Base-by-base conservation (phyloP, 352 stramenopile species). In the Thraustochytrium striatum region DNA sequence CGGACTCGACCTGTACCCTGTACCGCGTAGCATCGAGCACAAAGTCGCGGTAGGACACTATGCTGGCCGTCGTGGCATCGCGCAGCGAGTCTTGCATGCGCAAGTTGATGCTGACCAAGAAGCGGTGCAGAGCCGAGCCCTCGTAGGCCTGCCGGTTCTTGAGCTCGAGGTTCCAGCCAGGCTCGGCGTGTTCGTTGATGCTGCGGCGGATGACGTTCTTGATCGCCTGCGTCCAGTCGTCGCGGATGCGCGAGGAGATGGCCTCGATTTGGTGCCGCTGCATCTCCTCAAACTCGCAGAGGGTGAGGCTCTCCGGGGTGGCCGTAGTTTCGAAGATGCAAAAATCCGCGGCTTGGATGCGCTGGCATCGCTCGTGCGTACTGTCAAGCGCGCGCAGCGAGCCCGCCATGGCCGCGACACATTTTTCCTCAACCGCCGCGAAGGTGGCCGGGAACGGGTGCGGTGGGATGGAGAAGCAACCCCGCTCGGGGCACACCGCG, bases 111-210 rank as follows among this genome's bases (percentile, higher is more conserved):
- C 79, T 78, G 13, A 32, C 53, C 30, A 91, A 81, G 68, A 91
- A 87, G 33, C 85, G 69, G 3, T 72, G 58, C 13, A 91, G 82
- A 72, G 91, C 90, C 58, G 61, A 85, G 57, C 87, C 87, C 21
- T 82, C 70, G 57, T 91, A 91, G n/a, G 88, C 84, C 57, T 89
- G 84, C 21, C 83, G 72, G 72, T 84, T 88, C 21, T 44, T 78
- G 80, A 91, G 85, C 19, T 90, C 82, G 0, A 91, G 68, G 84
- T 91, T 90, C 79, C 88, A 91, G 79, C 65, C 25, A 16, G 16
- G 47, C 65, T 81, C 88, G 9, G 62, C 44, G 19, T 83, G 9
- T 16, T 41, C 72, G 32, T 39, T 19, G 35, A 85, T 19, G 35
- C 72, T 61, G 21, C 13, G n/a, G 21, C 61, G 39, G 38, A 85